Base-by-base conservation (phyloP, 495 filamentous ascomycete genomes). In the Xylaria nigripes region DNA sequence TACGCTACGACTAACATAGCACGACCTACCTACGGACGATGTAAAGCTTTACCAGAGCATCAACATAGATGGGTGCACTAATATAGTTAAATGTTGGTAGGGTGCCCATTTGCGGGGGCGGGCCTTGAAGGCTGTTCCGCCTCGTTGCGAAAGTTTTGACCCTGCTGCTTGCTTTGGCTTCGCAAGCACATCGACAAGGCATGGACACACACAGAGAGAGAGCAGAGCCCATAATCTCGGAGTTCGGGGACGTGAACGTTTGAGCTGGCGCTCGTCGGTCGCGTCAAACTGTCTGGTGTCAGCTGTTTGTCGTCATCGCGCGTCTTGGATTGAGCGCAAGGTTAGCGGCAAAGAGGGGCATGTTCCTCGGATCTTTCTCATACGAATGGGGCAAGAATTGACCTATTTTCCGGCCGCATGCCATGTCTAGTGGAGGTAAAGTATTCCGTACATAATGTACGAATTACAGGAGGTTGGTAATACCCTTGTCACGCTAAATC, bases 401-500 rank as follows among this genome's bases (percentile, higher is more conserved):
- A 40, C 53, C 53, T 44, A 23, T 50, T 55, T 49, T 48, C 45
- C 36, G 42, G 42, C 45, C 52, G 45, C 41, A 55, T 30, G 36
- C 45, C 40, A 44, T 36, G 15, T 36, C 32, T 36, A 36, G 32
- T 36, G 32, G 32, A 36, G 32, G 32, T 13, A 36, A 36, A 9
- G 32, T 36, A 36, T 36, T 36, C 32, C 32, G 10, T 36, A 36
- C 32, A 36, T 36, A 8, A 36, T 36, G 32, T 36, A 36, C 32
- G 32, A 36, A 36, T 55, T 55, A 48, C 45, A 36, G 23, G 52
- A 55, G 45, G 52, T 55, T 55, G 52, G 52, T 49, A 49, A 44
- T 16, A 55, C 45, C 53, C 45, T 27, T 44, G 53, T 45, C 53
- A 45, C 16, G 42, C 15, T 50, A 45, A 40, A 50, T 50, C 50